Evolutionary conservation across 768 basidiomycete genomes (phyloP).

Genomic region (Auricularia sp.): DNA sequence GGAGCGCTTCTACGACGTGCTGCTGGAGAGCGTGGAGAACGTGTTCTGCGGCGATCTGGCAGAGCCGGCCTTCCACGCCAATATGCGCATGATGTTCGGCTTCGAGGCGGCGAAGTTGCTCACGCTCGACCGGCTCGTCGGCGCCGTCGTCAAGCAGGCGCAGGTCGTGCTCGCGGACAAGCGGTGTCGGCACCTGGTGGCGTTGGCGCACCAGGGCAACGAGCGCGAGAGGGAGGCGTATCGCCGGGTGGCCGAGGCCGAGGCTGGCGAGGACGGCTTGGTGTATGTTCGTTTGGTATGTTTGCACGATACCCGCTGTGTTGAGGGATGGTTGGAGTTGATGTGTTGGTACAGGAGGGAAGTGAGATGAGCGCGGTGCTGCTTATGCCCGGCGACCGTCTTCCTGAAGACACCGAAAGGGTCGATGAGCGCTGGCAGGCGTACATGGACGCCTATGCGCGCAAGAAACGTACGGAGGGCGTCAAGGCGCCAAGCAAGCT

Average conservation of each 20-base stretch:
- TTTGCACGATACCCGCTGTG: too few species aligned
- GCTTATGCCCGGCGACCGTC: neutral
- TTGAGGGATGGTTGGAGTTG: too few species aligned
- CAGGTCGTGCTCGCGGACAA: constrained; percentile 77
- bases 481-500: neutral
- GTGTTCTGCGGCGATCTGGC: constrained; percentile 91
- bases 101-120: constrained; percentile 30
- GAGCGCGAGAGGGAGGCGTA: constrained; percentile 17
- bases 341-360: neutral
- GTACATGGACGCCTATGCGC: constrained; percentile 30
- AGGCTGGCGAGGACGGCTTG: constrained; percentile 7
- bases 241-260: constrained; percentile 29
- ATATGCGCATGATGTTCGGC: constrained; percentile 90
- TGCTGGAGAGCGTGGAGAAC: constrained; percentile 86
- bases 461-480: neutral
- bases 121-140: constrained; percentile 88
- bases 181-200: constrained; percentile 81
- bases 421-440: constrained; percentile 29
- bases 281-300: constrained; percentile 29
- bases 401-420: constrained; percentile 25
- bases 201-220: constrained; percentile 52
- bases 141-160: constrained; percentile 85
- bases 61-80: constrained; percentile 86
- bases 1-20: constrained; percentile 68
- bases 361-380: neutral